Base-by-base conservation (phyloP, 2,329 filamentous ascomycete genomes). In the Penicillium expansum region DNA sequence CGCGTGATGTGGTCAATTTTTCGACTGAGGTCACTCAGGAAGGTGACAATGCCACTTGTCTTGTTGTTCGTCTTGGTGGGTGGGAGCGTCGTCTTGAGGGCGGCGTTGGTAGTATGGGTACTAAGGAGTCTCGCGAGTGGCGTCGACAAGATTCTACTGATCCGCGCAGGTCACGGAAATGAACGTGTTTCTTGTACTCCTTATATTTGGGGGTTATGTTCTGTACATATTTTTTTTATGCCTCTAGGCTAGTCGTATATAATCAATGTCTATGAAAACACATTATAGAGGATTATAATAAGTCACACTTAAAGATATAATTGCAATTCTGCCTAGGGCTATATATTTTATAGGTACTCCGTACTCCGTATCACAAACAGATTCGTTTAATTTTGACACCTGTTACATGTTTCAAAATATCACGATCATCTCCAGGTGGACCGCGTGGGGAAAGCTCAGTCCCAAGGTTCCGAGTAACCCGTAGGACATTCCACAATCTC, bases 61-160 rank as follows among this genome's bases (percentile, higher is more conserved):
- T 87, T 22, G 85, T 87, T 3, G 80, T 88, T 14, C 76, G 85
- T 47, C 71, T 88, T 20, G 85, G 85, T 6, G 85, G 85, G 0
- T 87, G 85, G 85, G 85, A 87, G 69, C 78, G 85, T 56, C 73
- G 79, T 54, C 69, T 73, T 30, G 92, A 97, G 71, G 94, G 94
- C 4, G 94, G 94, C 0, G 74, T 93, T 58, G 93, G 93, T 3
- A 94, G 91, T 69, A 73, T 97, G 72, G 91, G 92, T 3, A 97
- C 93, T 5, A 96, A 92, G 77, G 93, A 97, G 80, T 85, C 92
- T 71, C 84, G 94, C 59, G 91, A 96, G 65, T 92, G 88, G 76
- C 85, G 92, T 73, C 86, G 84, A 69, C 81, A 86, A 48, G 92
- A 97, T 73, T 92, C 93, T 5, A 79, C 85, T 62, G 89, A 96